Conservation (phyloP, 1,284 basidiomycete species). For the Rhodotorula sp. region DNA sequence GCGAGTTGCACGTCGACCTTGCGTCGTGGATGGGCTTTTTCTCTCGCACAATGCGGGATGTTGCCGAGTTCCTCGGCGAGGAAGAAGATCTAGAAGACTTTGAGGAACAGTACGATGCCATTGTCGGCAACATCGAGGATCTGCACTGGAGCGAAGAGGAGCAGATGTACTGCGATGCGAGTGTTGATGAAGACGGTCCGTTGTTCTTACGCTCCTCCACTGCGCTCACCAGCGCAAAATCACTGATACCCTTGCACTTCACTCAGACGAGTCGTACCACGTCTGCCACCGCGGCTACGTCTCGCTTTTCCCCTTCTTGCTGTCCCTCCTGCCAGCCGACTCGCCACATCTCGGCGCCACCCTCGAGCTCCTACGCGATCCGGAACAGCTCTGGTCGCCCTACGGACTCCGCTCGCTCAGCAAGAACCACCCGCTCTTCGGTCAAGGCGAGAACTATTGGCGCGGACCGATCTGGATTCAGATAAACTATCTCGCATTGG, state of each 20-base stretch:
- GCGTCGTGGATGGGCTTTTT: constrained; percentile 96
- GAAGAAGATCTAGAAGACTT: constrained; percentile 75
- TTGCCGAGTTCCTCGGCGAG: constrained; percentile 78
- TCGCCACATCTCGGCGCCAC: constrained; percentile 76
- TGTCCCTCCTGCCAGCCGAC: constrained; percentile 69
- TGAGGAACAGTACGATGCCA: constrained; percentile 70
- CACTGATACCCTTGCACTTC: not conserved
- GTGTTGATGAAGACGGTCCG: constrained; percentile 76
- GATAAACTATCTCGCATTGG: constrained; percentile 87
- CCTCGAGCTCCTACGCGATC: constrained; percentile 74
- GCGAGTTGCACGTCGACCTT: constrained; percentile 88
- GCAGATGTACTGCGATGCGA: constrained; percentile 89
- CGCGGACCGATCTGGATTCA: constrained; percentile 93
- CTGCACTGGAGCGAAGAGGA: constrained; percentile 87
- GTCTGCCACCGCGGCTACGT: constrained; percentile 90
- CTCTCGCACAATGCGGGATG: constrained; percentile 79
- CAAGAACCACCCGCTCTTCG: constrained; percentile 78
- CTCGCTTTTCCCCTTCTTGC: constrained; percentile 86
- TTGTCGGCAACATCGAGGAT: constrained; percentile 80
- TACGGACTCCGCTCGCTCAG: constrained; percentile 86
- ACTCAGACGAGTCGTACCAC: constrained; percentile 79
- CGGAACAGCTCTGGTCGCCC: constrained; percentile 82
- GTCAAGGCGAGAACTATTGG: constrained; percentile 93
- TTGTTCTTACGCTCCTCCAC: constrained; percentile 5
- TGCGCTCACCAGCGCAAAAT: too few species aligned